These are phyloP conservation scores for Corylus heterophylla DNA, from an alignment of 306 rosid species.

Conservation along the genomic window DNA sequence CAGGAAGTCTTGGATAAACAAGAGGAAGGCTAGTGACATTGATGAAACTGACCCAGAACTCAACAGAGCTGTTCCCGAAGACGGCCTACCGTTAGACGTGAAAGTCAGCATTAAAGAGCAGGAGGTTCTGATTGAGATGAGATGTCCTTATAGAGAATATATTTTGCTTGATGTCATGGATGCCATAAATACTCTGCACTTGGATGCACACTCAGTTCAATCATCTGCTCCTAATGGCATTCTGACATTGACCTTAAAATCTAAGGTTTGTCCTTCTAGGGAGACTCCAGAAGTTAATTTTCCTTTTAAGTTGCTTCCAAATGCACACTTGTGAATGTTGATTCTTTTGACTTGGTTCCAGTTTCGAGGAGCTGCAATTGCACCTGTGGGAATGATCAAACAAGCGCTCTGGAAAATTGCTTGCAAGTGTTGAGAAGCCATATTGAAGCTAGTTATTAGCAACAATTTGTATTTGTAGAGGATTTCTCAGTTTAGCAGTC, in stretches of 20 bases:
- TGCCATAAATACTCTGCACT: constrained; percentile 59
- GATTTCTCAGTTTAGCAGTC: constrained; percentile 15
- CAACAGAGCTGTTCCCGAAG: constrained; percentile 28
- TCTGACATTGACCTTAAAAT: constrained; percentile 63
- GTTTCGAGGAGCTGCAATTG: constrained; percentile 70
- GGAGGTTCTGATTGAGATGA: constrained; percentile 70
- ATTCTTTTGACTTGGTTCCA: constrained; percentile 34
- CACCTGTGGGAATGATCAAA: constrained; percentile 65
- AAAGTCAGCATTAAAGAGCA: constrained; percentile 58
- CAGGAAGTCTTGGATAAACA: constrained; percentile 48
- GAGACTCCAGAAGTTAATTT: not conserved
- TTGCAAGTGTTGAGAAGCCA: constrained; percentile 38
- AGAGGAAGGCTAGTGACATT: constrained; percentile 66
- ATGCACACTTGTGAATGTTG: constrained; percentile 12
- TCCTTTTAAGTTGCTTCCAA: not conserved
- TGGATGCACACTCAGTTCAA: constrained; percentile 70
- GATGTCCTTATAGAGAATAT: constrained; percentile 75
- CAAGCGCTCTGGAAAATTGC: constrained; percentile 64
- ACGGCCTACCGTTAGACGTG: constrained; percentile 43
- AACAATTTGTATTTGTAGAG: constrained; percentile 18
- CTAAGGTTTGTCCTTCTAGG: constrained; percentile 59
- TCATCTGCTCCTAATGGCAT: constrained; percentile 66
- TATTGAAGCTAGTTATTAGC: constrained; percentile 9
- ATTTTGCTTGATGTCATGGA: constrained; percentile 75
- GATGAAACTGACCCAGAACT: constrained; percentile 42